Conservation (phyloP, 257 asterid genomes). For the Scutellaria baicalensis region DNA sequence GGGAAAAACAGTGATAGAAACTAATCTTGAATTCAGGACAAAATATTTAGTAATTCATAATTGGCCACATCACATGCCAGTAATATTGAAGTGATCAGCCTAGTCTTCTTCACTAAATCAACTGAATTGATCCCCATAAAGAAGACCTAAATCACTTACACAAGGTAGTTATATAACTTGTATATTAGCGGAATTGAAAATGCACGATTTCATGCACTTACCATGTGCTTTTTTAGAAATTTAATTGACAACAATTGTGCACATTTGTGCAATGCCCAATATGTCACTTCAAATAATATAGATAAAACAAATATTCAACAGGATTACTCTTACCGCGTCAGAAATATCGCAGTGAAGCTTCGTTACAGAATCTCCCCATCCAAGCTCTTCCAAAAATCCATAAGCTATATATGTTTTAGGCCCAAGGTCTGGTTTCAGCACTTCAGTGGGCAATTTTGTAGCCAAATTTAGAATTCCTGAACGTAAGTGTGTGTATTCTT, state of each 20-base stretch:
- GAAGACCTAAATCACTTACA: not conserved
- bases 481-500: constrained; percentile 52
- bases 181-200: too few species aligned
- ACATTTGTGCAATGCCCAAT: not conserved
- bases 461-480: constrained; percentile 53
- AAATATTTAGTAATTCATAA: not conserved
- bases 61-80: not conserved
- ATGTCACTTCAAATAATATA: not conserved
- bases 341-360: constrained; percentile 69
- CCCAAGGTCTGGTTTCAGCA: constrained; percentile 63
- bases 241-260: not conserved
- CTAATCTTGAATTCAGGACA: not conserved
- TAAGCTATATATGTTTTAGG: constrained; percentile 69
- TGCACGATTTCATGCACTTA: too few species aligned
- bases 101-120: not conserved
- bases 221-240: too few species aligned
- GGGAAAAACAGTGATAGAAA: not conserved
- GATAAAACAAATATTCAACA: not conserved
- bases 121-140: not conserved
- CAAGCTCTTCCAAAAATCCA: constrained; percentile 58
- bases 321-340: constrained; percentile 46
- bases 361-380: constrained; percentile 66
- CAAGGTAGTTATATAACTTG: too few species aligned
- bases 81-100: not conserved
- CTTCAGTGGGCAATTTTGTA: constrained; percentile 20